Conservation (phyloP, 805 yeast species). For the Saccharomyces paradoxus region DNA sequence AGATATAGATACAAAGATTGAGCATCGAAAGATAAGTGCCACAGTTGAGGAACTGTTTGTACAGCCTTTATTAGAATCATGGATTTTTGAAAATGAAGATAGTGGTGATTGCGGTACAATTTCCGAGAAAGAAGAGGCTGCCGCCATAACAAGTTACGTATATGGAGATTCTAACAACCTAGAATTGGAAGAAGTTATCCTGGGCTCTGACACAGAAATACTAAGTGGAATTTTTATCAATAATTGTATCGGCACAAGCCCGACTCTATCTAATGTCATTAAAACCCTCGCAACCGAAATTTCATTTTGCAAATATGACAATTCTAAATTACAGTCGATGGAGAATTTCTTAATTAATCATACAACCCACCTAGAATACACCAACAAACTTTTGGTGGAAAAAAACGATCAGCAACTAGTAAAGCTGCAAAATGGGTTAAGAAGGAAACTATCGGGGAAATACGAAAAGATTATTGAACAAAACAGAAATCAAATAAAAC, state of each 20-base stretch:
- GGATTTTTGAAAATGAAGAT: neutral
- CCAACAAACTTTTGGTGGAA: conserved; percentile 9
- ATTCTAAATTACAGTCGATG: conserved; percentile 43
- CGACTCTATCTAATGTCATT: conserved; percentile 45
- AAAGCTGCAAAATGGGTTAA: conserved; percentile 9
- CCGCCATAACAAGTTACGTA: conserved; percentile 18
- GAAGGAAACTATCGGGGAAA: conserved; percentile 8
- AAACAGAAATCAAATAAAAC: conserved; percentile 5
- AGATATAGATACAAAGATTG: conserved; percentile 54
- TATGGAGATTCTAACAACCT: conserved; percentile 45
- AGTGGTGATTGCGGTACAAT: neutral
- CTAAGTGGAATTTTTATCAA: conserved; percentile 47
- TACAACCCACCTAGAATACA: conserved; percentile 14
- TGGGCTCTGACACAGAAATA: conserved; percentile 37
- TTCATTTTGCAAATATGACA: conserved; percentile 48
- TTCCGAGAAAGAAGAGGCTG: neutral
- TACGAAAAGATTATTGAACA: conserved; percentile 6
- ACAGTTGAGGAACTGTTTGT: conserved; percentile 63
- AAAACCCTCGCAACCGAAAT: conserved; percentile 43
- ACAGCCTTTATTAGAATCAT: conserved; percentile 24
- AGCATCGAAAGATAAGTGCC: conserved; percentile 76
- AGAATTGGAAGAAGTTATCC: conserved; percentile 37
- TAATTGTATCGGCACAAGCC: conserved; percentile 46
- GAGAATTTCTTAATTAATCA: conserved; percentile 45
- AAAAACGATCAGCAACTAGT: conserved; percentile 11